Conservation (phyloP, 1,139 yeast species). For the Yamadazyma sp. region DNA sequence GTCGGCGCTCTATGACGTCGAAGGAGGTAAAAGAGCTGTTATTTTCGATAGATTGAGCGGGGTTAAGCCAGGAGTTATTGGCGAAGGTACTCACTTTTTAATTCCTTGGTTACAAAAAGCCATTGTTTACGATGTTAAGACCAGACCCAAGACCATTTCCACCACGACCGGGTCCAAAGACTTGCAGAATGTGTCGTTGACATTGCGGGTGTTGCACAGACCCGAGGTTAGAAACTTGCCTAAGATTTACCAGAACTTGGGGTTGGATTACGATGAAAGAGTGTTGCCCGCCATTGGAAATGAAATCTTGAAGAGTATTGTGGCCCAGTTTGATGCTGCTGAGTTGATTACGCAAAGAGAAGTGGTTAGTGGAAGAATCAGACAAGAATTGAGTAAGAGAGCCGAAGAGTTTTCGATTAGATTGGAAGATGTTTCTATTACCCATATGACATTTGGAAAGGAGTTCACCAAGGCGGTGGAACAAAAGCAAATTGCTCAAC, state of each 20-base stretch:
- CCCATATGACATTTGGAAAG: conserved; percentile 95
- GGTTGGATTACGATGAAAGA: conserved; percentile 94
- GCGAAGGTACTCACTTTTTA: conserved; percentile 96
- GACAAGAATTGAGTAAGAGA: conserved; percentile 81
- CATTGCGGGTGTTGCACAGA: conserved; percentile 89
- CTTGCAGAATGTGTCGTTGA: conserved; percentile 90
- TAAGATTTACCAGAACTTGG: conserved; percentile 82
- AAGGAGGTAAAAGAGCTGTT: conserved; percentile 95
- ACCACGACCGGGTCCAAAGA: conserved; percentile 98
- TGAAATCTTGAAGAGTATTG: conserved; percentile 91
- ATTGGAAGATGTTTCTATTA: conserved; percentile 95
- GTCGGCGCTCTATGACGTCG: conserved; percentile 84
- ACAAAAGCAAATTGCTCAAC: conserved; percentile 98
- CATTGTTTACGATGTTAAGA: conserved; percentile 85
- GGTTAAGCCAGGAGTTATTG: conserved; percentile 80
- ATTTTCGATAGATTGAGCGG: conserved; percentile 91
- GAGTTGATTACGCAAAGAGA: conserved; percentile 97
- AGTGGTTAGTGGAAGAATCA: conserved; percentile 84
- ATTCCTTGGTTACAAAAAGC: conserved; percentile 97
- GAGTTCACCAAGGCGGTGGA: conserved; percentile 99
- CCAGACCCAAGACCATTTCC: conserved; percentile 86
- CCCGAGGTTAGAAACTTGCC: conserved; percentile 88
- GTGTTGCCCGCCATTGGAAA: conserved; percentile 97
- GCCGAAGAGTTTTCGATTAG: conserved; percentile 87
- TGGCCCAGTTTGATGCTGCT: conserved; percentile 98